Base-by-base conservation (phyloP, 164 flowering plant species). In the Berberis vulgaris region DNA sequence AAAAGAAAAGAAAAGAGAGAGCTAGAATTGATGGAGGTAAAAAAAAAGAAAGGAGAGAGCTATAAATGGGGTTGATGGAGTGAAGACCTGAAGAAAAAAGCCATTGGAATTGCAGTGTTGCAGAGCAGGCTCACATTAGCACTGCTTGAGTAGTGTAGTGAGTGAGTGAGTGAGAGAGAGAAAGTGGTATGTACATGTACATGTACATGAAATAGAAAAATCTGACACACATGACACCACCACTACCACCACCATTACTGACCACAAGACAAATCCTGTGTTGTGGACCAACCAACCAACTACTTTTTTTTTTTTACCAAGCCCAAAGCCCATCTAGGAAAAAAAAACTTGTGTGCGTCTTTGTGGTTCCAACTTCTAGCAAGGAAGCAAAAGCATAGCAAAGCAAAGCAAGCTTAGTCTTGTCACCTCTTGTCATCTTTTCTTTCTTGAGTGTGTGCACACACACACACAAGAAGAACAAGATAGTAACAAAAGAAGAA, bases 401-500 rank as follows among this genome's bases (percentile, higher is more conserved):
- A 49, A 49, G 11, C 8, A 49, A 49, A 11, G 55, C 13, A 10
- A 3, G 7, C 3, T 52, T 12, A 6, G 8, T 52, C 13, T 10
- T 52, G 10, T 52, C 3, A 52, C 12, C 10, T 12, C 3, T 52
- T 26, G 13, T 52, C 13, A 41, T 38, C 43, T 9, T 39, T 11
- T 38, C 42, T 54, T 10, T 54, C 1, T 1, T 57, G 41, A 13
- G 39, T 43, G 67, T 54, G 59, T 64, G 61, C n/a, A 58, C 1
- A 44, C 9, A 44, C 9, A 44, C 49, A 26, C 7, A 63, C 58
- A 67, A 56, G 60, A 65, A 41, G 57, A 54, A 43, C 62, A 67
- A 41, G 60, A 63, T 62, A 65, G 26, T 26, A 26, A 26, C 26
- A 26, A 26, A 26, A 26, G 26, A 26, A 26, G 26, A 26, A 26